phyloP scores from a whole-genome alignment of 75 land plant species.

The Larix kaempferi region DNA sequence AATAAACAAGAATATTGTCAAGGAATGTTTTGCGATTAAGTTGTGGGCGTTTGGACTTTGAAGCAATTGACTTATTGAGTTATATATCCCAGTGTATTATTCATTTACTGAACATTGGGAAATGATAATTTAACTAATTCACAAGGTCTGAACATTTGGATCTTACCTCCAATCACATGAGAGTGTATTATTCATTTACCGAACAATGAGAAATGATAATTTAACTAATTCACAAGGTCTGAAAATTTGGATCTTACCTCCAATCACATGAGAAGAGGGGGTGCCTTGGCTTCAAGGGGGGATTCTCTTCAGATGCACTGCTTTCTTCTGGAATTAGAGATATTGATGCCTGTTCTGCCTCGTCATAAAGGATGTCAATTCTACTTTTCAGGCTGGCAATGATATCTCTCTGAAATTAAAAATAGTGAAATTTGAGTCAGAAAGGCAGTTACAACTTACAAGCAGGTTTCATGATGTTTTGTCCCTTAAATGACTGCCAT shows the following conservation, averaged over 20 bases:
- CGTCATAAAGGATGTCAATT: too few relatives aligned
- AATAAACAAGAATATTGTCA: background rate
- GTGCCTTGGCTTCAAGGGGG: slow-evolving; percentile 4
- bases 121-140: background rate
- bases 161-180: too few relatives aligned
- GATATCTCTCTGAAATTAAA: too few relatives aligned
- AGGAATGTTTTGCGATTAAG: background rate
- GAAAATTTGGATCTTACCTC: background rate
- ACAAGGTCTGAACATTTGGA: background rate
- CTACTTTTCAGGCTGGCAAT: too few relatives aligned
- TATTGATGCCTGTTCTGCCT: too few relatives aligned
- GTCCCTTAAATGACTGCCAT: too few relatives aligned
- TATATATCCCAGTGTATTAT: background rate
- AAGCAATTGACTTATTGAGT: background rate
- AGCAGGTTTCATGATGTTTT: too few relatives aligned
- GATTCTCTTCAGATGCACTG: too few relatives aligned
- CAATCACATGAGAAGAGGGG: slow-evolving; percentile 3
- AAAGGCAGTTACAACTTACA: too few relatives aligned
- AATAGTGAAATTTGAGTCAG: too few relatives aligned
- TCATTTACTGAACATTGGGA: background rate
- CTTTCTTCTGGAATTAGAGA: too few relatives aligned
- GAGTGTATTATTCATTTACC: background rate
- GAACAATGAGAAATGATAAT: background rate
- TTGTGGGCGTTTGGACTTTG: background rate
- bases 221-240: background rate